Evolutionary conservation across 768 basidiomycete species (phyloP).

Genomic region (Amanita subjunquillea): DNA sequence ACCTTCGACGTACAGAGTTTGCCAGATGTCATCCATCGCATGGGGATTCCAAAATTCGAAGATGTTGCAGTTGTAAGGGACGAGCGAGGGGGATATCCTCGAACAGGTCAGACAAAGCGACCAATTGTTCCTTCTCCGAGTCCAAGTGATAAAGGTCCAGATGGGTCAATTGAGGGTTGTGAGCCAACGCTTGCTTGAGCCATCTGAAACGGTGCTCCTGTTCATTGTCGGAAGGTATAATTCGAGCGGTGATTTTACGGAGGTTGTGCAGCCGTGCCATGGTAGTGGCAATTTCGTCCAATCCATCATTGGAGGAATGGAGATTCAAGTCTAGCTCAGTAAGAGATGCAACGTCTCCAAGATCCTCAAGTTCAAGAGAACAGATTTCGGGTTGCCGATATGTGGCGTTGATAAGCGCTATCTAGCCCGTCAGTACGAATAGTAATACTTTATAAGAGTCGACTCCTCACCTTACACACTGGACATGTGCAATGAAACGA

Average conservation of each 20-base stretch:
- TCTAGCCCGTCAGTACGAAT: not conserved
- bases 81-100: not conserved
- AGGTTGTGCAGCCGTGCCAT: constrained; percentile 3
- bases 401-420: not conserved
- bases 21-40: not conserved
- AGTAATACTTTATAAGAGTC: not conserved
- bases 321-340: constrained; percentile 2
- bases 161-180: constrained; percentile 1
- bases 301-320: not conserved
- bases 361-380: not conserved
- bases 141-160: not conserved
- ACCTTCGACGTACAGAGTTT: not conserved
- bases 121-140: not conserved
- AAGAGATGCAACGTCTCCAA: not conserved
- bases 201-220: not conserved
- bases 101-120: not conserved
- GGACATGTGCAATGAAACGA: constrained; percentile 1
- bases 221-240: not conserved
- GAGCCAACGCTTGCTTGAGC: not conserved
- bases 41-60: not conserved
- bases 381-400: not conserved
- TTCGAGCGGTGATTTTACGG: constrained; percentile 1
- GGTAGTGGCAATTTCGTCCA: not conserved
- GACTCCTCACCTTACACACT: not conserved
- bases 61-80: constrained; percentile 1